Percentiles rank a stretch among this genome's conserved stretches.
These are phyloP conservation scores for Lentinula raphanica DNA, from an alignment of 768 basidiomycete species.

Conservation along the genomic window DNA sequence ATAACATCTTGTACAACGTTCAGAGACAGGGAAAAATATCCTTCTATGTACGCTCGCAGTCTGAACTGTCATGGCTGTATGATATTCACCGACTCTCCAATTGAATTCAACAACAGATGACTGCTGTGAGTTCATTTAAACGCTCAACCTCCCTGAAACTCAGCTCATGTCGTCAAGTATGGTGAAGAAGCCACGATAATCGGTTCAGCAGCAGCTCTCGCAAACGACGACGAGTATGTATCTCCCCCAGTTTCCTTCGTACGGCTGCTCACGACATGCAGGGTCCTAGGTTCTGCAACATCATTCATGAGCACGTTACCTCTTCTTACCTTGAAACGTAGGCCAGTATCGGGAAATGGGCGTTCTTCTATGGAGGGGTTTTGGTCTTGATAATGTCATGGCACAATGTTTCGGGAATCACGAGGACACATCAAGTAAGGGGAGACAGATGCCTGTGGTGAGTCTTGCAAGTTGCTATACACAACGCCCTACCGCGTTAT, in stretches of 20 bases:
- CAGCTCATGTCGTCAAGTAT: slow-evolving; percentile 39
- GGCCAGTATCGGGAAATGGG: slow-evolving; percentile 94
- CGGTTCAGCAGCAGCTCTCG: slow-evolving; percentile 84
- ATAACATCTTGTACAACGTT: slow-evolving; percentile 85
- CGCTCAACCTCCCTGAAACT: neutral
- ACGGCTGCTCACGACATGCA: slow-evolving; percentile 17
- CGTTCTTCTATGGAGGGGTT: slow-evolving; percentile 85
- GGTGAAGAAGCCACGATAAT: slow-evolving; percentile 91
- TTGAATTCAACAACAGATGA: slow-evolving; percentile 50
- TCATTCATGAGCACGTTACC: neutral
- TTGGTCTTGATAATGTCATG: slow-evolving; percentile 76
- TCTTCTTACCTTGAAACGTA: slow-evolving; percentile 20
- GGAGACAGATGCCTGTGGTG: slow-evolving; percentile 93
- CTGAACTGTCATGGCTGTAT: too few species aligned
- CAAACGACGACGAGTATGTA: slow-evolving; percentile 71
- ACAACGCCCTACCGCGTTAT: neutral
- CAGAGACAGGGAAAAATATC: slow-evolving; percentile 93
- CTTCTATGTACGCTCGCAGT: slow-evolving; percentile 62
- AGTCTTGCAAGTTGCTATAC: slow-evolving; percentile 12
- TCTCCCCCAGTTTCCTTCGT: neutral
- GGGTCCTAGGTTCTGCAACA: slow-evolving; percentile 63
- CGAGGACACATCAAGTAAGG: slow-evolving; percentile 76
- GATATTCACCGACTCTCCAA: too few species aligned
- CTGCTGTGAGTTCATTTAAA: slow-evolving; percentile 53
- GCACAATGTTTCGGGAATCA: slow-evolving; percentile 87